phyloP scores from a whole-genome alignment of 257 asterid genomes.

The Fraxinus cuspidata region DNA sequence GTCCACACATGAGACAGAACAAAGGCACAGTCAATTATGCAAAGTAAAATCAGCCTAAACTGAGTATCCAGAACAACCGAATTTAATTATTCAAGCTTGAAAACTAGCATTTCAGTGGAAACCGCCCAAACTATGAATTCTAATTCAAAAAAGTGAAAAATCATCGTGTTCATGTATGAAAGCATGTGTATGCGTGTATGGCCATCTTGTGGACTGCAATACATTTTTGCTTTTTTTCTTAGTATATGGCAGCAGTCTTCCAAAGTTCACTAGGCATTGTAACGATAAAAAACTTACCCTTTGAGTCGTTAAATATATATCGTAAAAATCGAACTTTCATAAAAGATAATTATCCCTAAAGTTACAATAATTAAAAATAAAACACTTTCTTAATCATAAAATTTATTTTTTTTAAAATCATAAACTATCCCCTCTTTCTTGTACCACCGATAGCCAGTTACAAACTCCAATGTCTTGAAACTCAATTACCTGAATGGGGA shows the following conservation, averaged over 20 bases:
- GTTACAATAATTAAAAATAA: too few species aligned
- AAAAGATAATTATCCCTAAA: too few species aligned
- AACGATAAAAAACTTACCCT: too few species aligned
- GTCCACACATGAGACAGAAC: background rate
- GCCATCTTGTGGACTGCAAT: background rate
- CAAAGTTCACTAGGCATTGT: background rate
- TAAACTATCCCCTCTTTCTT: too few species aligned
- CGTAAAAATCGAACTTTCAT: too few species aligned
- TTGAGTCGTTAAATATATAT: too few species aligned
- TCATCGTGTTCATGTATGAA: background rate
- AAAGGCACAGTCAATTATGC: background rate
- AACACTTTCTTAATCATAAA: too few species aligned
- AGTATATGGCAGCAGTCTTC: background rate
- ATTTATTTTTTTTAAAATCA: too few species aligned
- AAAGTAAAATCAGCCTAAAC: background rate
- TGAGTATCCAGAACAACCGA: background rate
- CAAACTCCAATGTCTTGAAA: too few species aligned
- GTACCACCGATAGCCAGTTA: too few species aligned
- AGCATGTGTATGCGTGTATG: background rate
- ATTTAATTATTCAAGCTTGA: background rate
- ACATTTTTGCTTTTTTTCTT: background rate
- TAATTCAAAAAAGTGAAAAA: background rate
- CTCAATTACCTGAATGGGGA: too few species aligned
- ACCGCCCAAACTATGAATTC: background rate
- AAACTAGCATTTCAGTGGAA: background rate